Evolutionary conservation across 305 asterid genomes (phyloP), one percentile per base, ranked within the genome.

Genomic region (Fraxinus angustifolia): DNA sequence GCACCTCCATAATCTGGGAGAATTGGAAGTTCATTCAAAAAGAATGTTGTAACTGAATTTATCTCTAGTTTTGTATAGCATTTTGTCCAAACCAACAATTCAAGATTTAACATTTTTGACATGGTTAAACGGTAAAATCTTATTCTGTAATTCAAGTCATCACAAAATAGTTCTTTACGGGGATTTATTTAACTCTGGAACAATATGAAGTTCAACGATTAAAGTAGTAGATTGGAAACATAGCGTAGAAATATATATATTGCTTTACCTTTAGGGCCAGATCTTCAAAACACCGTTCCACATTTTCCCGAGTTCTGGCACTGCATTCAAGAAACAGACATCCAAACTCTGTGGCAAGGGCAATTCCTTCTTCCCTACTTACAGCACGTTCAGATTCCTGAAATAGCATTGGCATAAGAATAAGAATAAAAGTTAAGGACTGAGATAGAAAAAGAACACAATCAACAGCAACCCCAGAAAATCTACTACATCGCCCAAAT

Each of bases 1-100:
- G 99, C 87, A 92, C 96, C 91, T 93, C 97, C 99, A 94, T 93
- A 82, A 96, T 92, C 99, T 96, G 93, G 50, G 36, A 10, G 14
- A 28, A 83, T 12, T 8, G 28, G 62, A 53, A 71, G n/a, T 12
- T 79, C 16, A 30, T 73, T 83, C 40, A 23, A 73, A 2, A 5
- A 65, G 76, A 31, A n/a, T 26, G n/a, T 12, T 12, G 53, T 45
- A 45, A 45, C n/a, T 45, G 5, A 7, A 28, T 11, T 35, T 26
- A 23, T 73, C 50, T 72, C 11, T 77, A 68, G 35, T 48, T 16
- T 50, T 50, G 60, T 19, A 17, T 17, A 17, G 11, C 28, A 58
- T 58, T 58, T 19, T 58, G 10, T 58, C 68, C 68, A 58, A 58
- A 58, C 6, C 11, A 58, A 58, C 68, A 19, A 58, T 19, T 58